Evolutionary conservation across 2,329 filamentous ascomycete species (phyloP).

Genomic region (Penicillium hesseltinei): DNA sequence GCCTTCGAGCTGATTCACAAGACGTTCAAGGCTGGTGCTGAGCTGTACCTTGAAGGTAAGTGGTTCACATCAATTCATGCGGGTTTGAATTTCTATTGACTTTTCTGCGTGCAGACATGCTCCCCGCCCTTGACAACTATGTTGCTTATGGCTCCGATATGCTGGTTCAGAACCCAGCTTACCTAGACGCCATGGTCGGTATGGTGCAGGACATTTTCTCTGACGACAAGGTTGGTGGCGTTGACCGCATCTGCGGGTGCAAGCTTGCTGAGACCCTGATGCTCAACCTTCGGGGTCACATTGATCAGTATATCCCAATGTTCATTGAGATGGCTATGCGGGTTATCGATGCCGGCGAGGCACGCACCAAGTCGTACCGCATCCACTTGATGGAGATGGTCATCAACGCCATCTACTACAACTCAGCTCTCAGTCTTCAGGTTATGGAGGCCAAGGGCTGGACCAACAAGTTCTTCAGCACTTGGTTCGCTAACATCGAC

Average conservation of each 20-base stretch:
- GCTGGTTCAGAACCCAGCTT: slow-evolving; percentile 77
- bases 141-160: slow-evolving; percentile 85
- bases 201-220: slow-evolving; percentile 96
- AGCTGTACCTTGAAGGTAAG: slow-evolving; percentile 79
- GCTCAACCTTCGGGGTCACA: slow-evolving; percentile 84
- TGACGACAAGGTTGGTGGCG: slow-evolving; percentile 86
- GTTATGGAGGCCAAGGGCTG: slow-evolving; percentile 87
- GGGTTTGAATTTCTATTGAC: neutral
- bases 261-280: slow-evolving; percentile 97
- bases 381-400: slow-evolving; percentile 99
- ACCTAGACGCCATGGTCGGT: slow-evolving; percentile 81
- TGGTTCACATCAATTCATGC: neutral
- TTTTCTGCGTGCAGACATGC: slow-evolving; percentile 65
- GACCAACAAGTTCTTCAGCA: slow-evolving; percentile 98
- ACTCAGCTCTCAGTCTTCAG: slow-evolving; percentile 77
- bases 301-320: slow-evolving; percentile 82
- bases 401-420: slow-evolving; percentile 98
- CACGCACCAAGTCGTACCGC: slow-evolving; percentile 88
- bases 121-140: slow-evolving; percentile 96
- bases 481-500: slow-evolving; percentile 97
- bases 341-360: slow-evolving; percentile 68
- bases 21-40: slow-evolving; percentile 94
- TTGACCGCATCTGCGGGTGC: slow-evolving; percentile 95
- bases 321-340: slow-evolving; percentile 89
- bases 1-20: slow-evolving; percentile 95